Base-by-base conservation (phyloP, 108 stramenopile genomes). In the Skeletonema costatum region DNA sequence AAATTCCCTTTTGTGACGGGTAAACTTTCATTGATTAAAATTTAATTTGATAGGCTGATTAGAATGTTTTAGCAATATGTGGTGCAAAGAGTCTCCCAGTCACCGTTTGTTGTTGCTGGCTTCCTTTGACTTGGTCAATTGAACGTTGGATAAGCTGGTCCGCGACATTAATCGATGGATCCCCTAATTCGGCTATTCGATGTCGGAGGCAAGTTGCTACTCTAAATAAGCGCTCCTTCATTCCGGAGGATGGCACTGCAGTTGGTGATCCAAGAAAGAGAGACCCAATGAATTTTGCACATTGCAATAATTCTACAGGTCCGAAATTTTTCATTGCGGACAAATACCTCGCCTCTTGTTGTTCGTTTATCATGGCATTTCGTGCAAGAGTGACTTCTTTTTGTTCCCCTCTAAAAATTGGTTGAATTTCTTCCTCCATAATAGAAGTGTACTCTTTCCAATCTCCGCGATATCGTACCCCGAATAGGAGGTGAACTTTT, bases 401-500 rank as follows among this genome's bases (percentile, higher is more conserved):
- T 51, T 78, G 65, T 41, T 73, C 38, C 1, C 81, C 81, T 32
- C 66, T 67, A 32, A 82, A 78, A 12, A 82, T 19, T 9, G 76
- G 66, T 13, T 35, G 35, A 38, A 77, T 42, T 39, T 71, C 32
- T 66, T 60, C 21, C 25, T 48, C 44, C 78, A 83, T 68, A 7
- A 39, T 44, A 53, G 21, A 25, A 36, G 70, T 73, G 74, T 80
- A 83, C 44, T 79, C 68, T 16, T 32, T 16, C 78, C 82, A 80
- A 35, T 79, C 61, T 35, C 82, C 82, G 53, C 53, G 29, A 39
- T 83, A 83, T 62, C 41, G 74, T 12, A 83, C 69, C 19, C 82
- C 82, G 35, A 83, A 75, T 8, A 83, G 78, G 33, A 60, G 66
- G 33, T 83, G 82, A n/a, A 83, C 68, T 35, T 65, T 79, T 35